These are phyloP conservation scores for Angomonas desouzai DNA, from an alignment of 208 protist species.

Conservation along the genomic window DNA sequence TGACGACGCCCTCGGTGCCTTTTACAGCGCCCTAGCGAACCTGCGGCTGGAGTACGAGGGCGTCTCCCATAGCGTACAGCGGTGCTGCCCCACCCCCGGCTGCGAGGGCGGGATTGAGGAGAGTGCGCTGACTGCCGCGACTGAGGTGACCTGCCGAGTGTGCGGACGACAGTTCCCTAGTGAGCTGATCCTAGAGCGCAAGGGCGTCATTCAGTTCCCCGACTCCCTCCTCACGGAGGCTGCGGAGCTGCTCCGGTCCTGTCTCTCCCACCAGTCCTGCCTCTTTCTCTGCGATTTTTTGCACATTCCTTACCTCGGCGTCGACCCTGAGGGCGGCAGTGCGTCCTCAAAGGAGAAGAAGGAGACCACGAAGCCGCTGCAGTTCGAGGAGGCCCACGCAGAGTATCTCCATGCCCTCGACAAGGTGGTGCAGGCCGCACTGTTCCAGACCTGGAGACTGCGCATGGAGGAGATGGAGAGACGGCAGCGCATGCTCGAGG, in stretches of 20 bases:
- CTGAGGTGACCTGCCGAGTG: slow-evolving; percentile 40
- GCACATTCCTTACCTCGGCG: slow-evolving; percentile 42
- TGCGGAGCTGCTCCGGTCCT: slow-evolving; percentile 56
- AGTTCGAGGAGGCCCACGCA: slow-evolving; percentile 20
- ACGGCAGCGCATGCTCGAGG: slow-evolving; percentile 56
- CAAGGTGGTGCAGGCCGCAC: slow-evolving; percentile 64
- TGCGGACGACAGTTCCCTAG: slow-evolving; percentile 53
- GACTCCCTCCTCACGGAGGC: slow-evolving; percentile 46
- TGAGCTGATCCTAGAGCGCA: slow-evolving; percentile 35
- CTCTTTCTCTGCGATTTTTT: slow-evolving; percentile 61
- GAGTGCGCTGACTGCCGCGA: slow-evolving; percentile 35
- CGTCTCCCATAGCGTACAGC: slow-evolving; percentile 39
- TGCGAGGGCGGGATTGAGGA: slow-evolving; percentile 67
- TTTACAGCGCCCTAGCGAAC: slow-evolving; percentile 47
- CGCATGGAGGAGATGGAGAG: slow-evolving; percentile 55
- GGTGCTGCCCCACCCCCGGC: slow-evolving; percentile 58
- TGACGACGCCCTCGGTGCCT: slow-evolving; percentile 51
- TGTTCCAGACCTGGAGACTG: slow-evolving; percentile 55
- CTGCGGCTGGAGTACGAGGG: slow-evolving; percentile 75
- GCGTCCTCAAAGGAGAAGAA: slow-evolving; percentile 14
- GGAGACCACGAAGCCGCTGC: slow-evolving; percentile 13
- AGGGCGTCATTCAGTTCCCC: slow-evolving; percentile 29
- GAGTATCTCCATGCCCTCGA: slow-evolving; percentile 55
- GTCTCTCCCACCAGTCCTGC: slow-evolving; percentile 41
- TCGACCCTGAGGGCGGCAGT: slow-evolving; percentile 13